Percentiles rank a stretch among this genome's conserved stretches.
Conservation (phyloP, 257 asterid species). For the Salvia hispanica region DNA sequence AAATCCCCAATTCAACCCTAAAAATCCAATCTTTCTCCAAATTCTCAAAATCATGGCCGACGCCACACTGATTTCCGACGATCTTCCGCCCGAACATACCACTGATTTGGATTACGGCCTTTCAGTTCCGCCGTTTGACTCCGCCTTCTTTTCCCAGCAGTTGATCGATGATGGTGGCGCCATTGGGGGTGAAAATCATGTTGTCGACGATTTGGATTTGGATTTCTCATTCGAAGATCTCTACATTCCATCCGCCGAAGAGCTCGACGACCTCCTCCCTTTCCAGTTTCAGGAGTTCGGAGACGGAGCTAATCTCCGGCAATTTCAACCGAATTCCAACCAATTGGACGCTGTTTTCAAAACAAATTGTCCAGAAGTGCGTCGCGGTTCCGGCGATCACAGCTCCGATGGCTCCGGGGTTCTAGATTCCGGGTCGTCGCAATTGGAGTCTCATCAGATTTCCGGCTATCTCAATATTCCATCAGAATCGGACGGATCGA, state of each 20-base stretch:
- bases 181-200: constrained; percentile 25
- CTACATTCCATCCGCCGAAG: constrained; percentile 35
- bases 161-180: constrained; percentile 24
- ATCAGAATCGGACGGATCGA: constrained; percentile 70
- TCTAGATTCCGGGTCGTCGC: constrained; percentile 39
- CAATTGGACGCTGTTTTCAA: constrained; percentile 35
- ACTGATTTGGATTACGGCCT: constrained; percentile 42
- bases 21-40: neutral
- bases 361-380: constrained; percentile 39
- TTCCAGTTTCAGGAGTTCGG: constrained; percentile 16
- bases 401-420: constrained; percentile 43
- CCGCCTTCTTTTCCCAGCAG: constrained; percentile 45
- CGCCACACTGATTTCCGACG: constrained; percentile 40
- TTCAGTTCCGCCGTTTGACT: constrained; percentile 56
- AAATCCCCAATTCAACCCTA: constrained; percentile 24
- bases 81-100: constrained; percentile 25
- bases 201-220: constrained; percentile 45
- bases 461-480: constrained; percentile 46
- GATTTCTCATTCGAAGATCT: constrained; percentile 56
- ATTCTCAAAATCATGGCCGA: constrained; percentile 39
- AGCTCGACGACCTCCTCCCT: constrained; percentile 40
- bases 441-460: constrained; percentile 31
- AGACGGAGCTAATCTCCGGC: constrained; percentile 17
- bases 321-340: constrained; percentile 30
- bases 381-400: constrained; percentile 35